Base-by-base conservation (phyloP, 108 stramenopile genomes). In the Cyclotella sp. region DNA sequence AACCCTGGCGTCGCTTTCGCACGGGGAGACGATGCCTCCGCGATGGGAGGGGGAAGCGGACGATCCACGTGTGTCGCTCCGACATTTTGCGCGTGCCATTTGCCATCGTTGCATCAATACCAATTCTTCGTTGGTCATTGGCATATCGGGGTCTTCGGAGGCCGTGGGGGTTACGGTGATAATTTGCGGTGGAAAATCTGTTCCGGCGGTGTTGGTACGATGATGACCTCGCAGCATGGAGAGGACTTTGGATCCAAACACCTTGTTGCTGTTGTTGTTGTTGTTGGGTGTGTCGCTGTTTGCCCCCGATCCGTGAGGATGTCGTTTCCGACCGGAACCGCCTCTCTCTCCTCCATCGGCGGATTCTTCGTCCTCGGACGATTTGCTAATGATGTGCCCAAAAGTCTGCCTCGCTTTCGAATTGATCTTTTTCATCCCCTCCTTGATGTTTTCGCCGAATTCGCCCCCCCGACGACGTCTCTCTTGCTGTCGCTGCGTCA, bases 171-270 rank as follows among this genome's bases (percentile, higher is more conserved):
- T 55, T 8, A 70, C 58, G 26, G 70, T 44, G 19, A 70, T 70
- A 26, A 44, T 43, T 70, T 70, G 70, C 16, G 44, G 70, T 1
- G 65, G 65, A 2, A 34, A 5, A 34, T 34, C 34, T 6, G n/a
- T 8, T 0, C 44, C 46, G 44, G n/a, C 6, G 24, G 29, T 57
- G 29, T 6, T 0, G 49, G 9, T 6, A 10, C 24, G 7, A 58
- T n/a, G 45, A 24, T 59, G 70, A 10, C 70, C 42, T 9, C 70
- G 70, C 11, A 70, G 34, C n/a, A 59, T 16, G 22, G 70, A 53
- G 40, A 70, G 55, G 11, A 70, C 57, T 59, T 70, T 70, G 1
- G 70, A 70, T 26, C 70, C 57, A 27, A 68, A 54, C 21, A 54
- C 30, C 19, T 11, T 18, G 19, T 52, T 27, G 49, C n/a, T 54